Evolutionary conservation across 495 filamentous ascomycete species (phyloP), one percentile per base, ranked within the genome.

Genomic region (Neurospora sp.): DNA sequence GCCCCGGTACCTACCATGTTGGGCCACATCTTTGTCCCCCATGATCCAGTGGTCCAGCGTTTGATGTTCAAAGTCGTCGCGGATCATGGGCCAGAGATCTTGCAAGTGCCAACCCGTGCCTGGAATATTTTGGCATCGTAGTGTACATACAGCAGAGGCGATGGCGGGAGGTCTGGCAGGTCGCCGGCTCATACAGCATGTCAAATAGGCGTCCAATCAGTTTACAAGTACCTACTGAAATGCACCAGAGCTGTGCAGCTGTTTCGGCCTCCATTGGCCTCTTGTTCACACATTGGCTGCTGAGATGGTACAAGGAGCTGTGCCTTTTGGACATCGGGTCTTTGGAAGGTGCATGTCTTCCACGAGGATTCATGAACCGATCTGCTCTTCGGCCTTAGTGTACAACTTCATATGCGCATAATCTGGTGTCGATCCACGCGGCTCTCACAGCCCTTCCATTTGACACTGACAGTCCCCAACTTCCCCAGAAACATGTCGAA

Each of bases 1-100:
- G 73, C 73, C 70, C 72, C 74, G 73, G 77, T 77, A 76, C 54
- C 54, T 34, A 62, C 54, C 28, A 62, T 62, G 54, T 34, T 66
- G 15, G 54, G 54, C 31, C 54, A 66, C 54, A 66, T 66, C 54
- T 66, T 66, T 66, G 54, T 66, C 54, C 54, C 54, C 54, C 28
- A 66, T 66, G 54, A 66, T 66, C 54, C 75, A 79, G 70, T 81
- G 77, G 80, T 75, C 79, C 73, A 78, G 77, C 78, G 80, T 81
- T 80, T 81, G 79, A 81, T 76, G 71, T 76, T 77, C 74, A 74
- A 59, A 72, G 75, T 74, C 76, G 77, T 81, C 78, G 77, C 76
- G 77, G 76, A 66, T 66, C 54, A 66, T 66, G 28, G 15, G 54
- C 31, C 7, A 17, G 54, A 66, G 54, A 66, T 66, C 54, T 34